Evolutionary conservation across 441 rosid species (phyloP), one percentile per base, ranked within the genome.

Genomic region (Bruguiera hainesii): DNA sequence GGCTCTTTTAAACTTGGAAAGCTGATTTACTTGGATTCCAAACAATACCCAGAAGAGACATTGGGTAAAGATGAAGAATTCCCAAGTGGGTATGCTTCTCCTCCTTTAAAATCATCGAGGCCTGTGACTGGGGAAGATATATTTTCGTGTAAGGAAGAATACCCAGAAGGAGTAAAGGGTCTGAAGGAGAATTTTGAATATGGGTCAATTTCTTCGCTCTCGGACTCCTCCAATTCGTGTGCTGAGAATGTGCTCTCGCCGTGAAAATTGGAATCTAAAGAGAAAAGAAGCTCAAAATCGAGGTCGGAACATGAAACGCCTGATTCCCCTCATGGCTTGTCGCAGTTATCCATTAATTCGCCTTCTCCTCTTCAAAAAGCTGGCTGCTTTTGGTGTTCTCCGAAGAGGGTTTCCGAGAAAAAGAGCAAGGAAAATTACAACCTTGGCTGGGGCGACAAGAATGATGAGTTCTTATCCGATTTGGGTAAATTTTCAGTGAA

Each of bases 401-500:
- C 89, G 1, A 86, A 77, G 48, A 83, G 55, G 26, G 2, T 26
- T 26, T 26, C 26, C 26, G 68, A 66, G 53, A 86, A 67, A 64
- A 80, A 79, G 76, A 78, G 67, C 19, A 65, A 76, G 56, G 81
- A 75, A 71, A 70, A 70, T 16, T 28, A 70, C 67, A 39, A 57
- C 28, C 57, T 78, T 55, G 80, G 70, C 39, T 79, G 80, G 82
- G 76, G 67, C 0, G 39, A 68, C 18, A 75, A 66, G 51, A 81
- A 81, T 55, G 89, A 77, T 56, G 89, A 79, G 69, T 79, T 83
- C 26, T 67, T 82, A 2, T 81, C 91, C 2, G 88, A 75, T 78
- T 63, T 88, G 64, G 75, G 79, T 29, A 71, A 64, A 0, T 83
- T 86, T 66, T 84, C 96, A 26, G 68, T 46, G 56, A 85, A 88